Evolutionary conservation across 345 rosid species (phyloP).

Genomic region (Eutrema japonicum): DNA sequence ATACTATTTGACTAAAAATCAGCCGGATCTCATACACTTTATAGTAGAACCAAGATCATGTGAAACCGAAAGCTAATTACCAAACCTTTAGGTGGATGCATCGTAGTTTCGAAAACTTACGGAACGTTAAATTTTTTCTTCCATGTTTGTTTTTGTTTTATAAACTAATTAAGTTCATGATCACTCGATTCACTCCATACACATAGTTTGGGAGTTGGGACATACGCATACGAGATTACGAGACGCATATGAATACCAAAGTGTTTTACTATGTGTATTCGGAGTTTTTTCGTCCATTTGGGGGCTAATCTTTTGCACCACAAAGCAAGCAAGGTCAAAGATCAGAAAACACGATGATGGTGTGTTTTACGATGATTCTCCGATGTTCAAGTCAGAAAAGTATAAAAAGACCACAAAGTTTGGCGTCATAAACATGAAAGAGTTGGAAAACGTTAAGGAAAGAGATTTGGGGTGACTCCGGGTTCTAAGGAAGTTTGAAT

Average conservation of each 20-base stretch:
- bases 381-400: too few relatives aligned
- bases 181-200: background rate
- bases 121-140: background rate
- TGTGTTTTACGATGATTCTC: too few relatives aligned
- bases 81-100: slow-evolving; percentile 26
- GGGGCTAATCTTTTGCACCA: too few relatives aligned
- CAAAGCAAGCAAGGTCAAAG: too few relatives aligned
- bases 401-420: too few relatives aligned
- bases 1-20: background rate
- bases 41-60: slow-evolving; percentile 12
- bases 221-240: background rate
- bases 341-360: too few relatives aligned
- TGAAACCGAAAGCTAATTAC: slow-evolving; percentile 28
- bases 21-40: slow-evolving; percentile 7
- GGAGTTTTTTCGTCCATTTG: too few relatives aligned
- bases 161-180: background rate
- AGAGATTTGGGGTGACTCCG: too few relatives aligned
- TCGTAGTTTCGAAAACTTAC: background rate
- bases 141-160: background rate
- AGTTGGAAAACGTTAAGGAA: too few relatives aligned
- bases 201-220: background rate
- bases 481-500: too few relatives aligned
- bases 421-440: too few relatives aligned
- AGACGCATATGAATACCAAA: background rate
- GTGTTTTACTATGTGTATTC: background rate